These are phyloP conservation scores for Puccinia hordei DNA, from an alignment of 1,284 basidiomycete genomes.

Conservation along the genomic window DNA sequence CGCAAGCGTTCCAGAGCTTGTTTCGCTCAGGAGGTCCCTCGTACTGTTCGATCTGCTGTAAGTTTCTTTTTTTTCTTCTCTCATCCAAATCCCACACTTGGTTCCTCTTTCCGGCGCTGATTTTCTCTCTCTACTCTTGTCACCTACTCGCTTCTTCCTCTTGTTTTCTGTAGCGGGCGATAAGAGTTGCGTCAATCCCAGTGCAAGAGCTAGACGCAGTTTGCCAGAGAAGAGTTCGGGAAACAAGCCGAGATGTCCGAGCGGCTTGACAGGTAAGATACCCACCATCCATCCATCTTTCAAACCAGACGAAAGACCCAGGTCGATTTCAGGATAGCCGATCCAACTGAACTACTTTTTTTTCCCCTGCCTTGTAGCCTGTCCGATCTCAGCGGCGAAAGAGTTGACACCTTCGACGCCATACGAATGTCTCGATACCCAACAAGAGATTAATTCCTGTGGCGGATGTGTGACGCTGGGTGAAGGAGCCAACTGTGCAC, in stretches of 20 bases:
- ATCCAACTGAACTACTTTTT: not conserved
- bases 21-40: not conserved
- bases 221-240: not conserved
- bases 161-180: conserved; percentile 3
- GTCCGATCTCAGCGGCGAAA: conserved; percentile 7
- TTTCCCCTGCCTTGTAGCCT: not conserved
- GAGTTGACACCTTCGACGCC: not conserved
- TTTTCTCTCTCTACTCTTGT: not conserved
- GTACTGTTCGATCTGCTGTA: conserved; percentile 18
- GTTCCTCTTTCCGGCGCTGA: no score
- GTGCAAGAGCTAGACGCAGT: conserved; percentile 1
- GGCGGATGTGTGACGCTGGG: conserved; percentile 19
- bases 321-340: no score
- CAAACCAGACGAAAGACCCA: no score
- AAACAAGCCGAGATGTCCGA: not conserved
- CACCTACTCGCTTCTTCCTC: not conserved
- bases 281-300: not conserved
- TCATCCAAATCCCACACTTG: no score
- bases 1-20: not conserved
- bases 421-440: conserved; percentile 20
- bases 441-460: conserved; percentile 9
- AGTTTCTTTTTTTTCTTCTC: not conserved
- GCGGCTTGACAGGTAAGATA: not conserved
- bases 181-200: not conserved
- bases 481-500: not conserved